phyloP scores from a whole-genome alignment of 2,329 filamentous ascomycete species.

The Fusarium falciforme region DNA sequence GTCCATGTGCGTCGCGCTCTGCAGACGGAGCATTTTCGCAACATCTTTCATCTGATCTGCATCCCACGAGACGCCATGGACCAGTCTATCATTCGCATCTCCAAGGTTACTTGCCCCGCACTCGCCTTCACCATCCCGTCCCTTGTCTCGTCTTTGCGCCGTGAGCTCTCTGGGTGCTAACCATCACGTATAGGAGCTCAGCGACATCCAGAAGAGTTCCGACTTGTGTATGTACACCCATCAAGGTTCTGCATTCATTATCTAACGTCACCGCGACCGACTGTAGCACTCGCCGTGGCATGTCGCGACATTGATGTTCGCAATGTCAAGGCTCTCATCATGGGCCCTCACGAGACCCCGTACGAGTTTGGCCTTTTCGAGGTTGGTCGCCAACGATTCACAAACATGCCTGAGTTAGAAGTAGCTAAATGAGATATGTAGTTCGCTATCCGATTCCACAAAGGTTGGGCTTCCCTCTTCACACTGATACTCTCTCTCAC shows the following conservation, averaged over 20 bases:
- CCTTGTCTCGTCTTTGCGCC: constrained; percentile 31
- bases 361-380: constrained; percentile 99
- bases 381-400: constrained; percentile 60
- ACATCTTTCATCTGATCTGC: constrained; percentile 17
- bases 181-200: constrained; percentile 73
- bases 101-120: constrained; percentile 68
- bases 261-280: constrained; percentile 12
- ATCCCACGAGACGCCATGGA: constrained; percentile 59
- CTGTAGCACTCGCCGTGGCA: constrained; percentile 82
- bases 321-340: constrained; percentile 86
- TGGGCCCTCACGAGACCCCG: constrained; percentile 92
- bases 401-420: background rate
- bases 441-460: constrained; percentile 82
- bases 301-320: constrained; percentile 90
- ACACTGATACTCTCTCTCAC: constrained; percentile 21
- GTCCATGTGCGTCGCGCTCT: constrained; percentile 29
- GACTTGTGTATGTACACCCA: constrained; percentile 78
- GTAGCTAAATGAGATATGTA: constrained; percentile 47
- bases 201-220: constrained; percentile 83
- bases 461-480: constrained; percentile 62
- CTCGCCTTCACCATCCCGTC: constrained; percentile 21
- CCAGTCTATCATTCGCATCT: constrained; percentile 89
- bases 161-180: constrained; percentile 26
- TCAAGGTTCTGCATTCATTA: background rate
- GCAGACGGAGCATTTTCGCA: background rate